Evolutionary conservation across 495 filamentous ascomycete genomes (phyloP).

Genomic region (Cryomyces minteri): DNA sequence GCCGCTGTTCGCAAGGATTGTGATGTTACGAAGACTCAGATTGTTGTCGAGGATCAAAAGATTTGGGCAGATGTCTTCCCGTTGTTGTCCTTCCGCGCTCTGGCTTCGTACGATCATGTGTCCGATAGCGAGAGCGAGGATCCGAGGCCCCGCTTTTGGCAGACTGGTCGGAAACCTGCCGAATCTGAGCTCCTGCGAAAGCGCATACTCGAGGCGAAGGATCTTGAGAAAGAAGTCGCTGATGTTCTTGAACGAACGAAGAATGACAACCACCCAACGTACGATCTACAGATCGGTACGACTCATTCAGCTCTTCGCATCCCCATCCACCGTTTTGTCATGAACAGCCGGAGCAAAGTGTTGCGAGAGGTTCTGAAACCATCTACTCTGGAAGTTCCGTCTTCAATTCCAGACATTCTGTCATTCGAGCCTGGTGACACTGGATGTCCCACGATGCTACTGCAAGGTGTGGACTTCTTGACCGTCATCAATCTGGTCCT

Average conservation of each 20-base stretch:
- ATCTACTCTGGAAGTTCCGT: constrained; percentile 21
- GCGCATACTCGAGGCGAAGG: constrained; percentile 12
- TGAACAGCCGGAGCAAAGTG: constrained; percentile 52
- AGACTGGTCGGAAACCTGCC: constrained; percentile 19
- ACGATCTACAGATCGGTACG: constrained; percentile 30
- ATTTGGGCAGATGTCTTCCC: constrained; percentile 60
- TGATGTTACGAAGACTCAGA: constrained; percentile 59
- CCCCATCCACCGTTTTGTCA: constrained; percentile 67
- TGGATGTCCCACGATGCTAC: constrained; percentile 32
- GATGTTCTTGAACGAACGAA: constrained; percentile 18
- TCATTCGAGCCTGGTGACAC: constrained; percentile 33
- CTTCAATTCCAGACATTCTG: constrained; percentile 35
- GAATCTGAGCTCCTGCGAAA: constrained; percentile 33
- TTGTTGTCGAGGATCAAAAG: constrained; percentile 39
- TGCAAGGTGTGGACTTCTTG: constrained; percentile 52
- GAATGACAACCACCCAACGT: constrained; percentile 11
- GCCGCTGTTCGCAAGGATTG: constrained; percentile 74
- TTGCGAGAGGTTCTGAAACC: constrained; percentile 42
- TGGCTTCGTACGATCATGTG: constrained; percentile 10
- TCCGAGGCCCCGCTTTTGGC: constrained; percentile 27
- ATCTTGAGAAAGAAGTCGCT: constrained; percentile 20
- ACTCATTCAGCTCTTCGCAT: constrained; percentile 47
- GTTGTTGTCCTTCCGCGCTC: constrained; percentile 40
- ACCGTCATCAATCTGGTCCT: constrained; percentile 60
- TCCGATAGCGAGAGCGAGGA: constrained; percentile 12